These are phyloP conservation scores for Dactylorhiza incarnata DNA, from an alignment of 106 monocot species.

Conservation along the genomic window DNA sequence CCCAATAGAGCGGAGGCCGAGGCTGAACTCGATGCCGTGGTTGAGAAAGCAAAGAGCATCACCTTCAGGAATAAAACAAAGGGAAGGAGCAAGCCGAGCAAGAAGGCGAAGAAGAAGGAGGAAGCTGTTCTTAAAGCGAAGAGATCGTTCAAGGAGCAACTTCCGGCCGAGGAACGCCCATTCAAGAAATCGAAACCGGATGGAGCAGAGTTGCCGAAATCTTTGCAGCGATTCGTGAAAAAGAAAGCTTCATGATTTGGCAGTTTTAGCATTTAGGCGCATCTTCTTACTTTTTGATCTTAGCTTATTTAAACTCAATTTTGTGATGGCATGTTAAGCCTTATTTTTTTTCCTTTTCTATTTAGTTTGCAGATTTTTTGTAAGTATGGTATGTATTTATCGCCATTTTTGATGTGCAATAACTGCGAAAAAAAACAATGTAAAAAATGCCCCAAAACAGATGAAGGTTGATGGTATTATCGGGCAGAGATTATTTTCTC, in stretches of 20 bases:
- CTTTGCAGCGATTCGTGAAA: slow-evolving; percentile 61
- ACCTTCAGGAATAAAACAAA: slow-evolving; percentile 82
- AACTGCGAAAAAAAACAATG: too few relatives aligned
- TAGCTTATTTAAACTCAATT: too few relatives aligned
- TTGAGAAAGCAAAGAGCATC: slow-evolving; percentile 47
- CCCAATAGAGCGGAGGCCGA: slow-evolving; percentile 41
- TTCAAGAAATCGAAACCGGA: slow-evolving; percentile 30
- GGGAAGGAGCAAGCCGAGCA: slow-evolving; percentile 92
- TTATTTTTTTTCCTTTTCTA: too few relatives aligned
- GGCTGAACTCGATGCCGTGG: slow-evolving; percentile 45
- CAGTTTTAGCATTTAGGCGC: background rate
- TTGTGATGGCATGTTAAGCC: too few relatives aligned
- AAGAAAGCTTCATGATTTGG: slow-evolving; percentile 24
- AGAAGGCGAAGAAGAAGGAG: slow-evolving; percentile 57
- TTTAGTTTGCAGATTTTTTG: too few relatives aligned
- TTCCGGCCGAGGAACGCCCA: slow-evolving; percentile 13
- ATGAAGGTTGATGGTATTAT: too few relatives aligned
- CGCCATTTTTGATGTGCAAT: too few relatives aligned
- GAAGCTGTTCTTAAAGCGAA: slow-evolving; percentile 69
- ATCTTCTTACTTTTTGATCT: too few relatives aligned
- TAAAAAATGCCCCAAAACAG: too few relatives aligned
- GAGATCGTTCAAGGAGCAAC: slow-evolving; percentile 53
- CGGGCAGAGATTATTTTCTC: too few relatives aligned
- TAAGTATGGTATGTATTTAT: too few relatives aligned
- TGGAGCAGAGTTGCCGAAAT: slow-evolving; percentile 48